These are phyloP conservation scores for Achaetomiella virescens DNA, from an alignment of 495 filamentous ascomycete genomes.

Conservation along the genomic window DNA sequence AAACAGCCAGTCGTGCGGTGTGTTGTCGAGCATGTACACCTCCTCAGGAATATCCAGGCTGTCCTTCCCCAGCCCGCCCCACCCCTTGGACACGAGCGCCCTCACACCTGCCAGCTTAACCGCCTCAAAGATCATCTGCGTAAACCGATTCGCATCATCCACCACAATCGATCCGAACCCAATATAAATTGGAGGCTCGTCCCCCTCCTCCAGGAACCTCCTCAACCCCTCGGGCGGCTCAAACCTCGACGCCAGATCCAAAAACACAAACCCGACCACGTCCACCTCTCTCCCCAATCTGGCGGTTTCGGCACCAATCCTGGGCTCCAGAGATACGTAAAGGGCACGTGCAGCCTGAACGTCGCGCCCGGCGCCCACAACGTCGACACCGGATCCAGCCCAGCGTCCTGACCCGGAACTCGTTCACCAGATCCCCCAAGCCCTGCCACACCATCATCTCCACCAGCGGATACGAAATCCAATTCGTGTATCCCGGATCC, in stretches of 20 bases:
- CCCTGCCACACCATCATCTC: slow-evolving; percentile 81
- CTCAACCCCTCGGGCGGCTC: slow-evolving; percentile 56
- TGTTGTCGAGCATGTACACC: slow-evolving; percentile 59
- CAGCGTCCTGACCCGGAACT: slow-evolving; percentile 59
- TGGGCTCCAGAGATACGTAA: slow-evolving; percentile 77
- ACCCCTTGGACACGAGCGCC: slow-evolving; percentile 60
- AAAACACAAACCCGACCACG: slow-evolving; percentile 69
- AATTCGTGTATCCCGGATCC: slow-evolving; percentile 58
- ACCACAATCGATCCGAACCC: slow-evolving; percentile 67
- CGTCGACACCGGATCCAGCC: slow-evolving; percentile 59
- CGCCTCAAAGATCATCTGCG: slow-evolving; percentile 56
- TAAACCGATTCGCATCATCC: slow-evolving; percentile 58
- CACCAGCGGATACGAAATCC: slow-evolving; percentile 65
- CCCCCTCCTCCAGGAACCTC: slow-evolving; percentile 57
- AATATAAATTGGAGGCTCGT: slow-evolving; percentile 54
- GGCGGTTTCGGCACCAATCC: slow-evolving; percentile 71
- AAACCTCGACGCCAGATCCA: slow-evolving; percentile 58
- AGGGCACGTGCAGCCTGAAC: slow-evolving; percentile 60
- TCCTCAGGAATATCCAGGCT: slow-evolving; percentile 47
- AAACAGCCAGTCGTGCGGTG: slow-evolving; percentile 65
- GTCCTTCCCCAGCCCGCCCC: slow-evolving; percentile 58
- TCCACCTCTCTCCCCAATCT: slow-evolving; percentile 69
- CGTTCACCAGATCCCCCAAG: slow-evolving; percentile 68
- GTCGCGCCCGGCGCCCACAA: slow-evolving; percentile 61
- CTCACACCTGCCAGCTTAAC: slow-evolving; percentile 53